phyloP scores from a whole-genome alignment of 768 basidiomycete species.

The Kwoniella bestiolae region DNA sequence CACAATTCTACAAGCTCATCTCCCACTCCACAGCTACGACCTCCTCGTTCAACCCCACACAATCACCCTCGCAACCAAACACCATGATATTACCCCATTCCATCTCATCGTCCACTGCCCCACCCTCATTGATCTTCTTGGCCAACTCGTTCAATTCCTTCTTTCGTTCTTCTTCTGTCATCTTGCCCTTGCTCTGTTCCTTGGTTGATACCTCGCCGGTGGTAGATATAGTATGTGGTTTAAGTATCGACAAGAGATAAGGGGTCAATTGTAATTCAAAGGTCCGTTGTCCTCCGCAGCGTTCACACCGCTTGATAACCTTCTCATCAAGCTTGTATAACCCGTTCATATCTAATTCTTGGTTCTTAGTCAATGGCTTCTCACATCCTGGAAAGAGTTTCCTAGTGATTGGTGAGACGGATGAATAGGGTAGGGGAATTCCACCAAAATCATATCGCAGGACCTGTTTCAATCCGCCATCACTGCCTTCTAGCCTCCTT shows the following conservation, averaged over 20 bases:
- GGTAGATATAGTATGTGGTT: conserved; percentile 49
- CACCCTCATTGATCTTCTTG: conserved; percentile 54
- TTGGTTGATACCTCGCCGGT: conserved; percentile 31
- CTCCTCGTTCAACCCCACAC: conserved; percentile 58
- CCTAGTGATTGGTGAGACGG: conserved; percentile 69
- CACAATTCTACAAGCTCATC: conserved; percentile 7
- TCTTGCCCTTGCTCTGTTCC: conserved; percentile 52
- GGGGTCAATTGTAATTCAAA: conserved; percentile 98
- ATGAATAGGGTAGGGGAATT: conserved; percentile 81
- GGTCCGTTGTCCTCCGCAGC: conserved; percentile 69
- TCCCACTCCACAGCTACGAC: conserved; percentile 58
- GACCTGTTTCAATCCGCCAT: conserved; percentile 67
- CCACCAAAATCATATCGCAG: conserved; percentile 88
- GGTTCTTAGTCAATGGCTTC: conserved; percentile 45
- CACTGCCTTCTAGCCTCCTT: conserved; percentile 71
- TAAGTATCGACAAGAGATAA: conserved; percentile 80
- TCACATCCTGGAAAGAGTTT: conserved; percentile 70
- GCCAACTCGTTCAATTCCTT: conserved; percentile 65
- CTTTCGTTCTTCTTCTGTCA: conserved; percentile 72
- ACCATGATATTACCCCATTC: conserved; percentile 93
- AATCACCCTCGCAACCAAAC: conserved; percentile 84
- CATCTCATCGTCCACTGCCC: conserved; percentile 64
- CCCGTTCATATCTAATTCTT: conserved; percentile 32
- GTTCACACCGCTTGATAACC: conserved; percentile 67
- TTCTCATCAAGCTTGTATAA: conserved; percentile 62